Conservation (phyloP, 2,329 filamentous ascomycete genomes). For the Penicillium expansum region DNA sequence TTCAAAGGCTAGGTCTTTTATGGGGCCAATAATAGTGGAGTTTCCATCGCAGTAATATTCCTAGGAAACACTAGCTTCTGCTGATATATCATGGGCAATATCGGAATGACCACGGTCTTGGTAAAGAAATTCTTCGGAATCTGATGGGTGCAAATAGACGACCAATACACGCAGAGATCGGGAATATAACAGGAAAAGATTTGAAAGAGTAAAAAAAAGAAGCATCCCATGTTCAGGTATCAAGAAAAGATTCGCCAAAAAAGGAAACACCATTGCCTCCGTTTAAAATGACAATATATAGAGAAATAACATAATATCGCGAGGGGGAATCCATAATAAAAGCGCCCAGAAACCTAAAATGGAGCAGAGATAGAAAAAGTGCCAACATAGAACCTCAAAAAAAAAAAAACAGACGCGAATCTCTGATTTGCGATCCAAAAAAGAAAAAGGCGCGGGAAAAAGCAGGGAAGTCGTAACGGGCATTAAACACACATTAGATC, state of each 20-base stretch:
- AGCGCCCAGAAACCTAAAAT: constrained; percentile 9
- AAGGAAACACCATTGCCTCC: constrained; percentile 19
- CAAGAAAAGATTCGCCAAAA: constrained; percentile 12
- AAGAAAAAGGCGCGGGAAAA: constrained; percentile 7
- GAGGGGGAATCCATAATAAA: constrained; percentile 17
- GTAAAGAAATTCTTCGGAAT: not conserved
- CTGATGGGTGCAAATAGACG: constrained; percentile 4
- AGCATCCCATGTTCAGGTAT: constrained; percentile 20
- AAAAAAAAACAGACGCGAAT: constrained; percentile 9
- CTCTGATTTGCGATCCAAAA: constrained; percentile 1
- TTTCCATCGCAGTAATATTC: constrained; percentile 3
- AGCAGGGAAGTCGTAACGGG: constrained; percentile 23
- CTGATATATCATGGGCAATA: constrained; percentile 3
- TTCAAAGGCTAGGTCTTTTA: not conserved
- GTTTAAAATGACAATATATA: constrained; percentile 17
- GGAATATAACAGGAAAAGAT: not conserved
- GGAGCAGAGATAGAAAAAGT: not conserved
- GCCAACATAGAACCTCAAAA: constrained; percentile 8
- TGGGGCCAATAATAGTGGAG: not conserved
- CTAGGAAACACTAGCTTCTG: not conserved
- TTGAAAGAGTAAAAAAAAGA: not conserved
- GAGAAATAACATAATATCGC: constrained; percentile 5
- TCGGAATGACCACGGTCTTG: not conserved
- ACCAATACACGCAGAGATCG: not conserved
- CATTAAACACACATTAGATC: constrained; percentile 19